phyloP scores from a whole-genome alignment of 2,329 filamentous ascomycete genomes.

The Nothomitra cinnamomea region DNA sequence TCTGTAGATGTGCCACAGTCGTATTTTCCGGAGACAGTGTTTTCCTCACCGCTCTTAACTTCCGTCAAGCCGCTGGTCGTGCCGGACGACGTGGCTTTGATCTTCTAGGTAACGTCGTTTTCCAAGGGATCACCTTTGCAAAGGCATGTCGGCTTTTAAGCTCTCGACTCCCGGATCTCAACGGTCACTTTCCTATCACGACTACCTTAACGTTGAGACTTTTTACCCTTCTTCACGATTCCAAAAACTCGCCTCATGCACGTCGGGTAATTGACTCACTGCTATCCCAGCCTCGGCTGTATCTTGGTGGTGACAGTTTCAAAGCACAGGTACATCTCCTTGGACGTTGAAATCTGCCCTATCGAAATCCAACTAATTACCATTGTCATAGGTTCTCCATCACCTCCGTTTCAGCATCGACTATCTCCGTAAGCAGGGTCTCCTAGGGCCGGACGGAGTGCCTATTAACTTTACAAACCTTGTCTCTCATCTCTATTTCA shows the following conservation, averaged over 20 bases:
- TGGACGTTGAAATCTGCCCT: no score
- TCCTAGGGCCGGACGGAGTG: slow-evolving; percentile 41
- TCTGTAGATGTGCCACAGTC: slow-evolving; percentile 54
- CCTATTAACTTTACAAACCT: slow-evolving; percentile 58
- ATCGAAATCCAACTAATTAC: no score
- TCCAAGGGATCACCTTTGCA: slow-evolving; percentile 43
- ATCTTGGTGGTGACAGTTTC: slow-evolving; percentile 50
- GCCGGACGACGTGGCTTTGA: slow-evolving; percentile 69
- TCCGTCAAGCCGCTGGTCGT: slow-evolving; percentile 59
- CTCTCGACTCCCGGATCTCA: slow-evolving; percentile 54
- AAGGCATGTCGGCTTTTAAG: slow-evolving; percentile 55
- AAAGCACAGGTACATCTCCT: slow-evolving; percentile 32
- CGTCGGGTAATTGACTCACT: slow-evolving; percentile 46
- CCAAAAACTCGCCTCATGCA: slow-evolving; percentile 44
- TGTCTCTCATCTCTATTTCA: slow-evolving; percentile 59
- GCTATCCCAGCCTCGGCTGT: slow-evolving; percentile 51
- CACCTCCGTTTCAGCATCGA: slow-evolving; percentile 70
- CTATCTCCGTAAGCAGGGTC: slow-evolving; percentile 51
- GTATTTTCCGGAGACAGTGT: slow-evolving; percentile 59
- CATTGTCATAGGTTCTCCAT: slow-evolving; percentile 36
- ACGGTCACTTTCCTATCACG: slow-evolving; percentile 63
- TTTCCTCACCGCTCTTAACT: slow-evolving; percentile 58
- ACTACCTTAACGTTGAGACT: slow-evolving; percentile 54
- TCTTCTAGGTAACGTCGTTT: slow-evolving; percentile 64
- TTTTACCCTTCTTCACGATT: slow-evolving; percentile 48